Percentiles rank a stretch among this genome's conserved stretches.
Conservation (phyloP, 352 stramenopile species). For the Pythium pyrilobum region DNA sequence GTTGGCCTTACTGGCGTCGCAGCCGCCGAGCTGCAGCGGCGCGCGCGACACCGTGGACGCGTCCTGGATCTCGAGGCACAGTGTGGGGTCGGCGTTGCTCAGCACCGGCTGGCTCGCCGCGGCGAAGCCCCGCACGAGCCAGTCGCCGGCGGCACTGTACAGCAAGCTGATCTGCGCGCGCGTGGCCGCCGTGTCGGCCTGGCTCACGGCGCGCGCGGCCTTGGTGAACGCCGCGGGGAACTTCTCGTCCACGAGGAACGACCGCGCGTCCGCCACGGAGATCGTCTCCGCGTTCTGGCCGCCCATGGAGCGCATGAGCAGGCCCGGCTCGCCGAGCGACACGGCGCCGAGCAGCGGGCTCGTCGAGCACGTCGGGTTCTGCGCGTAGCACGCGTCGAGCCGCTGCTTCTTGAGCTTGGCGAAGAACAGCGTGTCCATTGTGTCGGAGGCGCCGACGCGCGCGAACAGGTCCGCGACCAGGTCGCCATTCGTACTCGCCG, state of each 20-base stretch:
- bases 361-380: slow-evolving; percentile 1
- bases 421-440: slow-evolving; percentile 3
- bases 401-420: not conserved
- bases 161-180: not conserved
- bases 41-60: not conserved
- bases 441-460: slow-evolving; percentile 2
- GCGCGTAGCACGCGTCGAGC: not conserved
- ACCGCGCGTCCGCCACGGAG: slow-evolving; percentile 13
- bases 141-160: not conserved
- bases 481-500: slow-evolving; percentile 18
- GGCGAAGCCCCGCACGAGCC: not conserved
- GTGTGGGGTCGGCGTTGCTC: not conserved
- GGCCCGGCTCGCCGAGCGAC: not conserved
- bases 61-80: not conserved
- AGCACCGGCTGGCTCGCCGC: not conserved
- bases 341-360: not conserved
- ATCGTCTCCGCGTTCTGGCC: slow-evolving; percentile 1
- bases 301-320: slow-evolving; percentile 7
- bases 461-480: slow-evolving; percentile 27
- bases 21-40: not conserved
- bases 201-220: not conserved
- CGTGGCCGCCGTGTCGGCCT: not conserved
- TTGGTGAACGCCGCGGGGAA: slow-evolving; percentile 15
- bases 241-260: slow-evolving; percentile 32
- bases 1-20: not conserved